phyloP scores from a whole-genome alignment of 306 rosid genomes.

The Cicer yamashitae region DNA sequence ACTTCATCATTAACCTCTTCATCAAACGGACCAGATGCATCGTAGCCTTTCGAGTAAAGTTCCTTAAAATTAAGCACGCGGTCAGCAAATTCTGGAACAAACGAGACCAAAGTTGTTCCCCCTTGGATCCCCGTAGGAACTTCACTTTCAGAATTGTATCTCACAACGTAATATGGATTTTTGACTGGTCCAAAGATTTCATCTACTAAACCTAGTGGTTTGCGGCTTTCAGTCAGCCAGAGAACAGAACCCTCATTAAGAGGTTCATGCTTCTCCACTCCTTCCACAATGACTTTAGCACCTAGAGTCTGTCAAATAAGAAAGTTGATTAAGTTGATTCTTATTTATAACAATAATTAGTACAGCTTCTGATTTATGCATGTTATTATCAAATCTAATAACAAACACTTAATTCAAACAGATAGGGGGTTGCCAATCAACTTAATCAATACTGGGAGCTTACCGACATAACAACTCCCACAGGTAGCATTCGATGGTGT shows the following conservation, averaged over 20 bases:
- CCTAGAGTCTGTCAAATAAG: constrained; percentile 66
- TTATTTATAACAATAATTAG: constrained; percentile 1
- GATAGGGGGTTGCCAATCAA: constrained; percentile 31
- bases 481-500: constrained; percentile 72
- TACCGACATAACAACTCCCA: constrained; percentile 86
- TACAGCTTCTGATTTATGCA: constrained; percentile 19
- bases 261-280: constrained; percentile 81
- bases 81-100: constrained; percentile 77
- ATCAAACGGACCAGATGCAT: constrained; percentile 87
- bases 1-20: constrained; percentile 76
- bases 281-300: constrained; percentile 82
- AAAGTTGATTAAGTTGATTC: constrained; percentile 32
- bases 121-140: constrained; percentile 62
- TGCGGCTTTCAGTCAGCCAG: constrained; percentile 77
- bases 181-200: constrained; percentile 95
- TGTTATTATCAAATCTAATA: constrained; percentile 6
- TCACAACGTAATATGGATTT: constrained; percentile 78
- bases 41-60: constrained; percentile 86
- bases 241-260: constrained; percentile 87
- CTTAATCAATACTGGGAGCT: constrained; percentile 45
- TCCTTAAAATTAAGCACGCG: constrained; percentile 76
- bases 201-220: constrained; percentile 81
- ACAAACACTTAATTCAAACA: constrained; percentile 2
- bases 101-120: constrained; percentile 69
- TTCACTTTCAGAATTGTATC: constrained; percentile 85